phyloP scores from a whole-genome alignment of 768 basidiomycete species.

The Rhodocollybia butyracea region DNA sequence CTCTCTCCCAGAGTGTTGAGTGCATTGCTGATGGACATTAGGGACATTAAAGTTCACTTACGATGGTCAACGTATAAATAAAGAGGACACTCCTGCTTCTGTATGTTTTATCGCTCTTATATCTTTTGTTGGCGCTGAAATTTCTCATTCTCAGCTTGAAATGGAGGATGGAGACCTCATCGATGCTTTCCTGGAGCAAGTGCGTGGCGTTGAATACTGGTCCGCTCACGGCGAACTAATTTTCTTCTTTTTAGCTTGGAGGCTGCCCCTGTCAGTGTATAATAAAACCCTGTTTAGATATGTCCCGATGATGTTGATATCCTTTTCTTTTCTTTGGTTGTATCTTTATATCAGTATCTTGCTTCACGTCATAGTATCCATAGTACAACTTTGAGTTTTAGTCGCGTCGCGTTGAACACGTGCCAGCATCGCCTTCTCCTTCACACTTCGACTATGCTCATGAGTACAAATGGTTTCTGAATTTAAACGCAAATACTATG shows the following conservation, averaged over 20 bases:
- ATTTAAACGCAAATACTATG: conserved; percentile 21
- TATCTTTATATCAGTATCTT: background rate
- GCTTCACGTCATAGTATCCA: background rate
- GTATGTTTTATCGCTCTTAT: conserved; percentile 30
- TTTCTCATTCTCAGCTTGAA: conserved; percentile 31
- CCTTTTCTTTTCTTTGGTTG: background rate
- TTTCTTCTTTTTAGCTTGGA: background rate
- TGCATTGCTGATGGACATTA: conserved; percentile 17
- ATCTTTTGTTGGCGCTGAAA: background rate
- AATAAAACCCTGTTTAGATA: too few relatives aligned
- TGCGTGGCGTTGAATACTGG: background rate
- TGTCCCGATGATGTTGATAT: background rate
- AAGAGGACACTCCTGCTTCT: conserved; percentile 49
- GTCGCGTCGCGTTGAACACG: background rate
- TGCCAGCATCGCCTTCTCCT: background rate
- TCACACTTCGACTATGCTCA: background rate
- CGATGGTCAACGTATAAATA: conserved; percentile 47
- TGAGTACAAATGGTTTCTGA: background rate
- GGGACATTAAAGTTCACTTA: conserved; percentile 64
- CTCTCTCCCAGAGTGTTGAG: background rate
- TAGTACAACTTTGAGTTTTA: background rate
- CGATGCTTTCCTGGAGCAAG: conserved; percentile 54
- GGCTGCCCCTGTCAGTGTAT: background rate
- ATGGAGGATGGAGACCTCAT: conserved; percentile 67
- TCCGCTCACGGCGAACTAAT: background rate